These are phyloP conservation scores for Lactarius pseudohatsudake DNA, from an alignment of 768 basidiomycete species.

Conservation along the genomic window DNA sequence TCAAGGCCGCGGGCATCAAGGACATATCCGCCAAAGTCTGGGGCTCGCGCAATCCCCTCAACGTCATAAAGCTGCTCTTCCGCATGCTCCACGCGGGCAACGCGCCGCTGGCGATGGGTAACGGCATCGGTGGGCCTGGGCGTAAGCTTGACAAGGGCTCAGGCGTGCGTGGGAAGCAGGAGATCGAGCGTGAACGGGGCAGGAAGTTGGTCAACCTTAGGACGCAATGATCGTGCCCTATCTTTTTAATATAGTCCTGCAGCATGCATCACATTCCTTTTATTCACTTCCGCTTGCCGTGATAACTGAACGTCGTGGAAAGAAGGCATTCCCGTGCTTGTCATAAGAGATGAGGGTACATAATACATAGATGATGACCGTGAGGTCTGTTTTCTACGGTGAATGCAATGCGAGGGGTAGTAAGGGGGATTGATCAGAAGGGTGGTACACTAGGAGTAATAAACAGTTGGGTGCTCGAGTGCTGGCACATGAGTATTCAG, in stretches of 20 bases:
- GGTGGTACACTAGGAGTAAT: slow-evolving; percentile 12
- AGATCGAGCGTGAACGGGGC: slow-evolving; percentile 81
- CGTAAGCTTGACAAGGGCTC: slow-evolving; percentile 71
- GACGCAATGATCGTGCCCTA: slow-evolving; percentile 40
- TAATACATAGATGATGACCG: slow-evolving; percentile 26
- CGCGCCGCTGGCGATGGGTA: slow-evolving; percentile 76
- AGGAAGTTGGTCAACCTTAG: slow-evolving; percentile 70
- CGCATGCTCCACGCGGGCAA: slow-evolving; percentile 84
- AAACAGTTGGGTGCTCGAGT: slow-evolving; percentile 22
- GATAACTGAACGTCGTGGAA: slow-evolving; percentile 2
- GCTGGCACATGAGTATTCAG: slow-evolving; percentile 18
- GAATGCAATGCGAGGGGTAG: slow-evolving; percentile 17
- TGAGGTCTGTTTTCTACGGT: slow-evolving; percentile 22
- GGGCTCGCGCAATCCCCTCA: slow-evolving; percentile 84
- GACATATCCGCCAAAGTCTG: slow-evolving; percentile 95
- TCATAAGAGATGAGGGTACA: slow-evolving; percentile 25
- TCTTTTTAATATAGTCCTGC: slow-evolving; percentile 14
- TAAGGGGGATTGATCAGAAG: not conserved
- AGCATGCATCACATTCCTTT: slow-evolving; percentile 9
- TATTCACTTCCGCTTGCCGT: slow-evolving; percentile 14
- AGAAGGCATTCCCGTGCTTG: slow-evolving; percentile 22
- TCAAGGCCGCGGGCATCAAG: slow-evolving; percentile 93
- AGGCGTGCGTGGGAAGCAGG: slow-evolving; percentile 65
- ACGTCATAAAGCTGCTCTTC: slow-evolving; percentile 83
- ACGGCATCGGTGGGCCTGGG: slow-evolving; percentile 74